Conservation (phyloP, 1,139 yeast genomes). For the Eremothecium cymbalariae region DNA sequence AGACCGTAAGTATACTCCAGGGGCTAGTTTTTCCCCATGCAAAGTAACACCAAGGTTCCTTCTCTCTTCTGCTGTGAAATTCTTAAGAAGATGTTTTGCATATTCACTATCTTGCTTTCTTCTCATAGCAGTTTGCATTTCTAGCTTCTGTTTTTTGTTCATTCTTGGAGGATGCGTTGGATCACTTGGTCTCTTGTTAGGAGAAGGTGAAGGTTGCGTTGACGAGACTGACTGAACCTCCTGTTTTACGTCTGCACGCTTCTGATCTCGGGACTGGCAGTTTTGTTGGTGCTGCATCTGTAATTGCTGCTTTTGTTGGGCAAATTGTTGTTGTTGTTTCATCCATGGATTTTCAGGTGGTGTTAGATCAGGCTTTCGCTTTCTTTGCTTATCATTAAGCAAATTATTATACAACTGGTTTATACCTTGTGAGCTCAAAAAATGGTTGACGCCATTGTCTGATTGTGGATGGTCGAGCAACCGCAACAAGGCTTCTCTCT, state of each 20-base stretch:
- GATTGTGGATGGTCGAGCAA: conserved; percentile 71
- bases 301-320: conserved; percentile 31
- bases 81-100: conserved; percentile 37
- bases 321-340: conserved; percentile 36
- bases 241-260: conserved; percentile 16
- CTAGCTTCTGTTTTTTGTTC: conserved; percentile 32
- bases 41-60: conserved; percentile 78
- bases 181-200: background rate
- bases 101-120: conserved; percentile 29
- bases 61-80: conserved; percentile 70
- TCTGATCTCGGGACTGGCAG: conserved; percentile 30
- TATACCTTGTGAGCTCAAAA: conserved; percentile 80
- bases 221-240: conserved; percentile 28
- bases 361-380: conserved; percentile 39
- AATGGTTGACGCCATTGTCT: conserved; percentile 71
- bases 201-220: conserved; percentile 1
- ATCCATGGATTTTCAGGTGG: conserved; percentile 43
- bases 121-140: conserved; percentile 27
- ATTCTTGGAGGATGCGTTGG: conserved; percentile 18
- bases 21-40: conserved; percentile 66
- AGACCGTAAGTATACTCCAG: conserved; percentile 64
- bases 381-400: conserved; percentile 67
- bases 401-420: conserved; percentile 77
- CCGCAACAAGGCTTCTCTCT: conserved; percentile 70
- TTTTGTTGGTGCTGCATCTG: conserved; percentile 38